phyloP scores from a whole-genome alignment of 148 eudicot species.

The Vaccinium myrtillus region DNA sequence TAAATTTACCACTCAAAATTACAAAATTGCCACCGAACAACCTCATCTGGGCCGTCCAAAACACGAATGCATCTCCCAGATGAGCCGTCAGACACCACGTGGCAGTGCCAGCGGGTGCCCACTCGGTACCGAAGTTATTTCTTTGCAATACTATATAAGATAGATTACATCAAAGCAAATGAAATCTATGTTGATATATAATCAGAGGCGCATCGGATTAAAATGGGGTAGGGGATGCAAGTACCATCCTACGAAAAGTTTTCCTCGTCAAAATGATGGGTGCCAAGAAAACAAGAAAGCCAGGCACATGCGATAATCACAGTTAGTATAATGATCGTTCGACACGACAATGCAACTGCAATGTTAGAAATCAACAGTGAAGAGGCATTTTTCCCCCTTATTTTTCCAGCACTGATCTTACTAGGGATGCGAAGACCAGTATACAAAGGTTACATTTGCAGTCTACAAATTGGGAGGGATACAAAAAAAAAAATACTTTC shows the following conservation, averaged over 20 bases:
- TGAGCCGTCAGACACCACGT: no score
- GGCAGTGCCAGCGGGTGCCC: no score
- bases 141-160: no score
- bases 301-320: slow-evolving; percentile 1
- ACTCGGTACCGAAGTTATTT: no score
- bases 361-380: background rate
- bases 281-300: background rate
- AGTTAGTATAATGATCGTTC: background rate
- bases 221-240: no score
- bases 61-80: no score
- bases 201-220: no score
- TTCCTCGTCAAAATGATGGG: background rate
- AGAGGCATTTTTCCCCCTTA: background rate
- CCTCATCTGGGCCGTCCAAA: no score
- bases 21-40: no score
- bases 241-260: background rate
- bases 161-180: no score
- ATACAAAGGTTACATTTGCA: slow-evolving; percentile 9
- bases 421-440: background rate
- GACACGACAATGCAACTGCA: background rate
- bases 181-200: no score
- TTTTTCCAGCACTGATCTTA: background rate
- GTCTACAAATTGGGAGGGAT: background rate
- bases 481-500: background rate
- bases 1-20: no score